These are phyloP conservation scores for Pleurotus citrinopileatus DNA, from an alignment of 768 basidiomycete genomes.

Conservation along the genomic window DNA sequence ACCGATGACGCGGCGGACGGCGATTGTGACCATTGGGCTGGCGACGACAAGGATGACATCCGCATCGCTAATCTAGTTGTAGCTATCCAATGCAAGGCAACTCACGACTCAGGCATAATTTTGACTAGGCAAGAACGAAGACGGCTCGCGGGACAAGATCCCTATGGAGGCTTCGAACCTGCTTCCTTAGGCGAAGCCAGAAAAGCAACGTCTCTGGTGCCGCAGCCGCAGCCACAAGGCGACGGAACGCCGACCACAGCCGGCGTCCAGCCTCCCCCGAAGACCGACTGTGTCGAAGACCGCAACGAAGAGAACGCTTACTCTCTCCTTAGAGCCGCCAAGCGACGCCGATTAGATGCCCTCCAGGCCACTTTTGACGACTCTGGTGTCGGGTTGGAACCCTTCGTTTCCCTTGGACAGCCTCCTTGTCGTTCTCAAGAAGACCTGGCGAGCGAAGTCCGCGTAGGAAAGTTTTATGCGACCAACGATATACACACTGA, in stretches of 20 bases:
- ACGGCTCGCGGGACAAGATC: constrained; percentile 14
- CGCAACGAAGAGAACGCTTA: background rate
- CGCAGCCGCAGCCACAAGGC: background rate
- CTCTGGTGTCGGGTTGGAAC: constrained; percentile 11
- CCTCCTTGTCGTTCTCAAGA: constrained; percentile 17
- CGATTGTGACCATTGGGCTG: constrained; percentile 13
- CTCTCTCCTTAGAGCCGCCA: background rate
- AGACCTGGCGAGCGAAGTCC: too few relatives aligned
- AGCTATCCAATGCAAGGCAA: background rate
- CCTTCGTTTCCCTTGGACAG: constrained; percentile 14
- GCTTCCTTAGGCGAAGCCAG: constrained; percentile 1
- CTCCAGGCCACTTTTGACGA: constrained; percentile 14
- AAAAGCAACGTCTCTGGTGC: background rate
- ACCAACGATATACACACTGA: too few relatives aligned
- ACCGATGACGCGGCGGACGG: background rate
- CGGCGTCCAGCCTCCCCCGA: background rate
- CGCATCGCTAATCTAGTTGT: background rate
- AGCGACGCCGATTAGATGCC: constrained; percentile 3
- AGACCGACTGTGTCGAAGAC: background rate
- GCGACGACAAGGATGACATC: constrained; percentile 8
- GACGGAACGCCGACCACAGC: background rate
- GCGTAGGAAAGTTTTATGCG: too few relatives aligned
- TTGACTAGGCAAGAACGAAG: constrained; percentile 40
- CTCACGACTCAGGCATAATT: constrained; percentile 29
- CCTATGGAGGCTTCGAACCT: constrained; percentile 9